Base-by-base conservation (phyloP, 1,284 basidiomycete species). In the Ceratobasidium sp. region DNA sequence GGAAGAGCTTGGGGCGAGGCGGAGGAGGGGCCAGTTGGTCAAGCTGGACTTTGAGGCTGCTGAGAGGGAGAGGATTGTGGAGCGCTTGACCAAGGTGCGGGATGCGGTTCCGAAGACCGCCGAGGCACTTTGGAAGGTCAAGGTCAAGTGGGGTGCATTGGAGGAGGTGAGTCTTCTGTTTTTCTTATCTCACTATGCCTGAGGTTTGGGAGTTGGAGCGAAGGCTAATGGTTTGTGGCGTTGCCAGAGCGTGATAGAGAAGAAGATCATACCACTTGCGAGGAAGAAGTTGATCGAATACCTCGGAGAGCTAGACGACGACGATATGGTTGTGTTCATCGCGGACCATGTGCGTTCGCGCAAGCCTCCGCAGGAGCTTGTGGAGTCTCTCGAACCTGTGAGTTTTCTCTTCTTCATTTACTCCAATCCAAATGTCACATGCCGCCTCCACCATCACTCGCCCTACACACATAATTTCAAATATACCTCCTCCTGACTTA, bases 321-420 rank as follows among this genome's bases (percentile, higher is more conserved):
- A 94, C 74, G 95, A 97, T 77, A 85, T 96, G 66, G 89, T 94
- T 61, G 91, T 96, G 86, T 96, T 95, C 79, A 93, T 93, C 13
- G 82, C 95, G 18, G 94, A 96, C 79, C 93, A 96, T 80, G 82
- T 96, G 58, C 91, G 92, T 79, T 93, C 94, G 75, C 91, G 91
- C 78, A 96, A 95, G 79, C 84, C 87, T 16, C 92, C 94, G 0
- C 85, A 86, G 69, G 94, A 93, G 77, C 85, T 96, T 0, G 87
- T 94, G 9, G 94, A 96, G 77, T 94, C 93, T 16, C 83, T 97
- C 41, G 93, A 93, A 82, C 91, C 93, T 74, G 95, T 96, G 82
- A 79, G 93, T 87, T 52, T 11, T 18, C 6, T 21, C 54, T 4
- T 46, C 23, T 23, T 23, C 21, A 6, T 47, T 49, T 23, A 38